These are phyloP conservation scores for Penicillium simplicissimum DNA, from an alignment of 495 filamentous ascomycete species.

Conservation along the genomic window DNA sequence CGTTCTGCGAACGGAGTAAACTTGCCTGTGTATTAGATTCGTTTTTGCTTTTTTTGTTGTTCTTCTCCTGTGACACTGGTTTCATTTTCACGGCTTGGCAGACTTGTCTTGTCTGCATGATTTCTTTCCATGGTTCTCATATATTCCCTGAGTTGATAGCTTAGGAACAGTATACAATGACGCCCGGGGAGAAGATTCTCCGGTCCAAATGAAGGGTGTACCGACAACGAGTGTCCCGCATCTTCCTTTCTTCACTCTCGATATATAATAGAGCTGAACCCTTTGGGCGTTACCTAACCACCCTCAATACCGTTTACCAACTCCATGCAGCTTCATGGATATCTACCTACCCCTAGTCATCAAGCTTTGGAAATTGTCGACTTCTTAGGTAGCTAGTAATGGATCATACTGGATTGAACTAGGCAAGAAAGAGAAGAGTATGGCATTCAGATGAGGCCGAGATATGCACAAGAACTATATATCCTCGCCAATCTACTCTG, in stretches of 20 bases:
- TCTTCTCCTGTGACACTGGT: constrained; percentile 10
- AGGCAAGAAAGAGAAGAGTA: constrained; percentile 20
- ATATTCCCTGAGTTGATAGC: constrained; percentile 9
- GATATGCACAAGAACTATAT: constrained; percentile 15
- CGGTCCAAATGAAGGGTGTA: too few relatives aligned
- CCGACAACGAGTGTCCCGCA: too few relatives aligned
- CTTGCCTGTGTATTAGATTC: constrained; percentile 8
- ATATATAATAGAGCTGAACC: too few relatives aligned
- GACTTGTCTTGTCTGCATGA: constrained; percentile 14
- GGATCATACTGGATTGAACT: too few relatives aligned
- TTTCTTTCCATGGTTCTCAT: constrained; percentile 7
- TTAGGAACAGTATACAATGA: constrained; percentile 21
- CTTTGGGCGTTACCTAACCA: too few relatives aligned
- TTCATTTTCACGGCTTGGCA: constrained; percentile 9
- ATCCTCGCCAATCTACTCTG: constrained; percentile 20
- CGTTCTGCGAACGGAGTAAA: constrained; percentile 80
- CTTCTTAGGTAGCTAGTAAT: too few relatives aligned
- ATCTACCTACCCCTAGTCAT: too few relatives aligned
- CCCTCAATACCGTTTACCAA: too few relatives aligned
- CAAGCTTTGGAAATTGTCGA: too few relatives aligned
- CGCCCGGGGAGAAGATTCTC: background rate
- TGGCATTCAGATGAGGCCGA: constrained; percentile 18
- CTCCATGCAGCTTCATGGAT: too few relatives aligned
- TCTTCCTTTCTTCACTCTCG: too few relatives aligned
- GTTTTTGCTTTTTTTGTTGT: constrained; percentile 10